Percentiles rank a stretch among this genome's conserved stretches.
Conservation (phyloP, 2,329 filamentous ascomycete genomes). For the Penicillium sp. region DNA sequence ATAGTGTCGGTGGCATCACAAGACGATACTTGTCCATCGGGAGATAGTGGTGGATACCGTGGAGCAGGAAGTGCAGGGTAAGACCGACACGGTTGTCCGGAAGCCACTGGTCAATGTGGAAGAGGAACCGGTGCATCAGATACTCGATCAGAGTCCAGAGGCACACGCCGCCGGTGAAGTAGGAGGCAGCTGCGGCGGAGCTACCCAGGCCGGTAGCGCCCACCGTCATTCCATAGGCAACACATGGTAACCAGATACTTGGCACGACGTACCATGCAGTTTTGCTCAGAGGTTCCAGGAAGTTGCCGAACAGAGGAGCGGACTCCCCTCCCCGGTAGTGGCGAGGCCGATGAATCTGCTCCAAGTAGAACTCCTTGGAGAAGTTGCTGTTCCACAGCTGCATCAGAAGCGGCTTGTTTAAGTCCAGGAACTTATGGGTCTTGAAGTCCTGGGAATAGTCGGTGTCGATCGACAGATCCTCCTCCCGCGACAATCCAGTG, state of each 20-base stretch:
- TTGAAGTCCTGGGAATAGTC: constrained; percentile 74
- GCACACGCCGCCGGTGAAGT: constrained; percentile 68
- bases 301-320: constrained; percentile 93
- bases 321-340: constrained; percentile 94
- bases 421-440: constrained; percentile 88
- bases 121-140: constrained; percentile 79
- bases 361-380: constrained; percentile 91
- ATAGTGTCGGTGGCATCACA: constrained; percentile 93
- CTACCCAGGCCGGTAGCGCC: constrained; percentile 61
- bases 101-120: constrained; percentile 88
- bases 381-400: constrained; percentile 90
- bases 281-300: constrained; percentile 93
- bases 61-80: constrained; percentile 86
- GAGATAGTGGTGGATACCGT: constrained; percentile 96
- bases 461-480: constrained; percentile 83
- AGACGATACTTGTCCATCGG: constrained; percentile 98
- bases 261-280: constrained; percentile 94
- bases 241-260: constrained; percentile 75
- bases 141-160: constrained; percentile 94
- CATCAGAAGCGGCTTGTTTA: constrained; percentile 76
- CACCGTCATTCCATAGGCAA: constrained; percentile 68
- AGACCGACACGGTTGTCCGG: constrained; percentile 88
- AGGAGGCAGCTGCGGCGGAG: constrained; percentile 51
- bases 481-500: constrained; percentile 86
- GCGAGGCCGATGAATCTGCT: constrained; percentile 91